Evolutionary conservation across 164 flowering plant genomes (phyloP).

Genomic region (Liquidambar formosana): DNA sequence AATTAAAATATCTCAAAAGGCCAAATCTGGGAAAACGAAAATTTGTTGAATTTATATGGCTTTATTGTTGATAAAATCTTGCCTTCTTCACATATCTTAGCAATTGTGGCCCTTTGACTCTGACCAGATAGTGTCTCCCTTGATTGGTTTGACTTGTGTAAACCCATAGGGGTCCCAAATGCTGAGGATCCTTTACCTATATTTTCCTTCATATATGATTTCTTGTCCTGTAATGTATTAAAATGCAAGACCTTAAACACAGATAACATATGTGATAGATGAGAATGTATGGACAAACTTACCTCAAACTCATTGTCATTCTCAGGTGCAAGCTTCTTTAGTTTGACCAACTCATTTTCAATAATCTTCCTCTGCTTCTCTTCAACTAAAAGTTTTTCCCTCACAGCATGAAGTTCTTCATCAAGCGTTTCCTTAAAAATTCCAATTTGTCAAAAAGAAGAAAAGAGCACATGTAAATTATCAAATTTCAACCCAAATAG

Average conservation of each 20-base stretch:
- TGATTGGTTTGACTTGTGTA: slow-evolving; percentile 35
- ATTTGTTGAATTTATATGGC: not conserved
- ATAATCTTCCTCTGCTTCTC: slow-evolving; percentile 61
- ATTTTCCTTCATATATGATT: slow-evolving; percentile 38
- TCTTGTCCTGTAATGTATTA: slow-evolving; percentile 50
- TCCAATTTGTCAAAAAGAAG: not conserved
- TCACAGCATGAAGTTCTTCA: slow-evolving; percentile 49
- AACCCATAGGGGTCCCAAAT: slow-evolving; percentile 24
- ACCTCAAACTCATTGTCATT: slow-evolving; percentile 57
- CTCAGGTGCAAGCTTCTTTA: slow-evolving; percentile 51
- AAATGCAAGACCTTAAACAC: slow-evolving; percentile 1
- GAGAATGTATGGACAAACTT: slow-evolving; percentile 4
- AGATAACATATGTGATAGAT: not conserved
- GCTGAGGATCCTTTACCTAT: slow-evolving; percentile 34
- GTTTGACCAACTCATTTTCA: slow-evolving; percentile 57
- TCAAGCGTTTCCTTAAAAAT: slow-evolving; percentile 39
- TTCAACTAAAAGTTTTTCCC: slow-evolving; percentile 45
- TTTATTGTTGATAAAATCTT: slow-evolving; percentile 19
- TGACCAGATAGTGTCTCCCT: slow-evolving; percentile 50
- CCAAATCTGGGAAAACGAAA: not conserved
- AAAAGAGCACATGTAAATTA: not conserved
- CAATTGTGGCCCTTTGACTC: slow-evolving; percentile 66
- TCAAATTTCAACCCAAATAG: not conserved
- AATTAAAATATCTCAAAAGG: slow-evolving; percentile 15
- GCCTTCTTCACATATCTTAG: slow-evolving; percentile 90